Conservation (phyloP, 164 flowering plant genomes). For the Piper betle region DNA sequence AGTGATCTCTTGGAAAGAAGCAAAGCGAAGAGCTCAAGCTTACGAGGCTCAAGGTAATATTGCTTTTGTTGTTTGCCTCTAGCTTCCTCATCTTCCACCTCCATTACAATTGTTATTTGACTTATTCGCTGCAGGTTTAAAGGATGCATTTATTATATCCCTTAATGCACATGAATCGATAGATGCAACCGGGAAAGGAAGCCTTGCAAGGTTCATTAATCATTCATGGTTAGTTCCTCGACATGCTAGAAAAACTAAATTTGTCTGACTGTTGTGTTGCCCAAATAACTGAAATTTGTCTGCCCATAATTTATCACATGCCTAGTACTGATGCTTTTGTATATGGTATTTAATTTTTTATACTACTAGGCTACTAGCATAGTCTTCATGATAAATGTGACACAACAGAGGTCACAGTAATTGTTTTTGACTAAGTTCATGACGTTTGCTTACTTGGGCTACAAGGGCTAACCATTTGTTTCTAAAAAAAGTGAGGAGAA, state of each 20-base stretch:
- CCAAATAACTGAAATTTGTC: too few species aligned
- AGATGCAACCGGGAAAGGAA: conserved; percentile 94
- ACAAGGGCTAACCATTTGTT: too few species aligned
- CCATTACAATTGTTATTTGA: background rate
- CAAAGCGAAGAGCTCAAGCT: conserved; percentile 56
- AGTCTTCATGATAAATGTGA: too few species aligned
- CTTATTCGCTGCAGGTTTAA: conserved; percentile 42
- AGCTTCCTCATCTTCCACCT: background rate
- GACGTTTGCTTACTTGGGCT: too few species aligned
- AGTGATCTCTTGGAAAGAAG: conserved; percentile 85
- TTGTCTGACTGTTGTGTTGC: too few species aligned
- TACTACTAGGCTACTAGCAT: too few species aligned
- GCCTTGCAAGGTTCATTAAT: conserved; percentile 89
- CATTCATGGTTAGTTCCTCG: conserved; percentile 77
- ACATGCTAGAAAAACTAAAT: background rate
- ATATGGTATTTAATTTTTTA: too few species aligned
- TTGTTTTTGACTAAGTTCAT: too few species aligned
- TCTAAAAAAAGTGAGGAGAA: too few species aligned
- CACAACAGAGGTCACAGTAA: too few species aligned
- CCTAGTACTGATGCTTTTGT: too few species aligned
- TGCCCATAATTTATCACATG: too few species aligned
- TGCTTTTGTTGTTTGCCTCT: background rate
- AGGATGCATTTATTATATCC: conserved; percentile 84
- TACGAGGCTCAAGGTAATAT: conserved; percentile 65
- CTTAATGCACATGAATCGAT: conserved; percentile 61